Evolutionary conservation across 768 basidiomycete genomes (phyloP).

Genomic region (Mycena leptocephala): DNA sequence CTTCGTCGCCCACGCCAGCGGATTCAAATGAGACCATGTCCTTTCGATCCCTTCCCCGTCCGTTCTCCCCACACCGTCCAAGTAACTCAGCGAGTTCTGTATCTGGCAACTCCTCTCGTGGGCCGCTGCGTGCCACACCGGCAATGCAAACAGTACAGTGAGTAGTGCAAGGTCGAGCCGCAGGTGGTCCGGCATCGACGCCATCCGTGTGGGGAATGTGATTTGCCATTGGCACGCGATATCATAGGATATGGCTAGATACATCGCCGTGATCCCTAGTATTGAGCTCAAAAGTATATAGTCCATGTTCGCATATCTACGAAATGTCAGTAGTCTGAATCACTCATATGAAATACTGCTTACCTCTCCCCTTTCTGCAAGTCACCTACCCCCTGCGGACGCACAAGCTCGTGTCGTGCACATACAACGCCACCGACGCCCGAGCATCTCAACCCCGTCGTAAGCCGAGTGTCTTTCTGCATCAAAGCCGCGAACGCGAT

Average conservation of each 20-base stretch:
- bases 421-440: constrained; percentile 33
- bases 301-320: constrained; percentile 45
- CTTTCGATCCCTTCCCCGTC: constrained; percentile 40
- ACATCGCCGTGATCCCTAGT: not conserved
- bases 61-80: constrained; percentile 21
- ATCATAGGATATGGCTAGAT: constrained; percentile 38
- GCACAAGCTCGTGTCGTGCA: constrained; percentile 33
- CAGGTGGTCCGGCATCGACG: not conserved
- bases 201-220: not conserved
- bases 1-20: constrained; percentile 40
- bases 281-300: constrained; percentile 38
- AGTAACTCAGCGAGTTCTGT: constrained; percentile 28
- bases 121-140: constrained; percentile 34
- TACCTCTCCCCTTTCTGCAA: constrained; percentile 44
- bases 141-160: constrained; percentile 9
- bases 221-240: constrained; percentile 44
- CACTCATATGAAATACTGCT: not conserved
- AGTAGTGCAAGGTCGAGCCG: not conserved
- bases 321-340: not conserved
- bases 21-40: constrained; percentile 47
- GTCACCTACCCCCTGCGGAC: constrained; percentile 37
- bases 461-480: constrained; percentile 36
- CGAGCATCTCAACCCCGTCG: constrained; percentile 20
- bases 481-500: constrained; percentile 30
- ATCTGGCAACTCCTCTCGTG: constrained; percentile 33